Evolutionary conservation across 192 early-diverging fungal genomes (phyloP).

Genomic region (Fimicolochytrium jonesii): DNA sequence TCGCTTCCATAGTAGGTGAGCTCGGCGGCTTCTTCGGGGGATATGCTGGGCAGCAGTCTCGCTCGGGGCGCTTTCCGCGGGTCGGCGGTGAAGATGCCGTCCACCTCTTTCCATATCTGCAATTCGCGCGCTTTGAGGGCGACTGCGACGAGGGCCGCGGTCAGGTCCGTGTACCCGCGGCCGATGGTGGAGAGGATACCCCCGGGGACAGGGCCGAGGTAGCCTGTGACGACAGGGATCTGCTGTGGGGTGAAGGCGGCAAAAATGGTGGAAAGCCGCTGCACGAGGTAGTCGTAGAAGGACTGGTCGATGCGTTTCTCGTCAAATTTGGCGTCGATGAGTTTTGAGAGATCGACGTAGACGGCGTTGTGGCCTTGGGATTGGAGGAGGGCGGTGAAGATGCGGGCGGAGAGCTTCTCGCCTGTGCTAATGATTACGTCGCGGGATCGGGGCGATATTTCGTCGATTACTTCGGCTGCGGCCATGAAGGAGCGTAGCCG

Average conservation of each 20-base stretch:
- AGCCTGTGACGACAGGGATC: constrained; percentile 95
- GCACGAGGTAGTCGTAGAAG: constrained; percentile 93
- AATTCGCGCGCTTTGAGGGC: constrained; percentile 84
- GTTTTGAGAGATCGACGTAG: constrained; percentile 85
- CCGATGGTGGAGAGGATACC: constrained; percentile 86
- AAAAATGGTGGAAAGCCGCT: constrained; percentile 59
- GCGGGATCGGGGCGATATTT: constrained; percentile 92
- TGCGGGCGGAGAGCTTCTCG: constrained; percentile 89
- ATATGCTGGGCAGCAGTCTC: constrained; percentile 82
- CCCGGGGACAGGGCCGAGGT: constrained; percentile 96
- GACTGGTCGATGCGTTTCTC: constrained; percentile 75
- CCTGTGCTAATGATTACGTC: constrained; percentile 94
- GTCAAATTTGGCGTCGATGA: constrained; percentile 79
- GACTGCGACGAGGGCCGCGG: constrained; percentile 91
- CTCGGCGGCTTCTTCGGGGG: constrained; percentile 97
- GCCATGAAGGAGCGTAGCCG: constrained; percentile 81
- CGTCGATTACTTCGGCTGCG: constrained; percentile 92
- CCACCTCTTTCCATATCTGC: constrained; percentile 99
- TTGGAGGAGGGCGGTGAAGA: constrained; percentile 78
- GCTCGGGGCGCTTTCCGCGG: constrained; percentile 92
- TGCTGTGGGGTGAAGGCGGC: constrained; percentile 31
- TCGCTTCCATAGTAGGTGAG: constrained; percentile 89
- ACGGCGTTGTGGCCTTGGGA: constrained; percentile 71
- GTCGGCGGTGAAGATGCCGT: constrained; percentile 98
- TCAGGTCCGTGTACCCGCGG: constrained; percentile 97